These are phyloP conservation scores for Bretschneidera sinensis DNA, from an alignment of 345 rosid genomes.

Conservation along the genomic window DNA sequence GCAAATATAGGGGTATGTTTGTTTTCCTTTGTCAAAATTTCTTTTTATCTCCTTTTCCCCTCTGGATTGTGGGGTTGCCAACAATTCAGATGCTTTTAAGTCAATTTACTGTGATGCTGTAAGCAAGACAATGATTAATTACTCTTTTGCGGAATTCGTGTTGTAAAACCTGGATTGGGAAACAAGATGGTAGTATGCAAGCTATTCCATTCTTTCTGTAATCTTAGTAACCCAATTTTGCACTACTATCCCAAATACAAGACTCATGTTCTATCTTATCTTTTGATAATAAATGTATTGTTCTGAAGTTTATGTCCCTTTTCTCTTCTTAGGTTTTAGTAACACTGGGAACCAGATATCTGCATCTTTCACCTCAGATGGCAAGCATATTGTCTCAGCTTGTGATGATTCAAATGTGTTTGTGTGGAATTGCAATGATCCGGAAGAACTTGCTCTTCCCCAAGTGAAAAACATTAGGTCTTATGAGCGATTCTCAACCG, in stretches of 20 bases:
- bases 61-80: not conserved
- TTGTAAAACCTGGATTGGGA: no score
- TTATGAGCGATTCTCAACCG: conserved; percentile 64
- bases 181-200: no score
- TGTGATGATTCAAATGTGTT: conserved; percentile 76
- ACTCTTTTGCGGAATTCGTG: no score
- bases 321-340: conserved; percentile 36
- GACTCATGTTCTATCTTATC: not conserved
- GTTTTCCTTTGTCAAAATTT: conserved; percentile 1
- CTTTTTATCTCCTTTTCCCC: not conserved
- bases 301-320: not conserved
- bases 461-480: conserved; percentile 50
- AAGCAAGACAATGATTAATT: no score
- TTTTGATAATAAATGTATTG: no score
- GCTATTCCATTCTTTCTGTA: no score
- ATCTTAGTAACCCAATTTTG: no score
- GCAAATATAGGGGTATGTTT: conserved; percentile 66
- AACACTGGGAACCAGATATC: conserved; percentile 55
- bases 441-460: conserved; percentile 24
- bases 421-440: conserved; percentile 56
- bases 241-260: not conserved
- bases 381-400: conserved; percentile 79
- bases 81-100: no score
- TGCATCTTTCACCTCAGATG: conserved; percentile 68
- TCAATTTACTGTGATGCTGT: no score